Evolutionary conservation across 1,284 basidiomycete species (phyloP).

Genomic region (Earliella scabrosa): DNA sequence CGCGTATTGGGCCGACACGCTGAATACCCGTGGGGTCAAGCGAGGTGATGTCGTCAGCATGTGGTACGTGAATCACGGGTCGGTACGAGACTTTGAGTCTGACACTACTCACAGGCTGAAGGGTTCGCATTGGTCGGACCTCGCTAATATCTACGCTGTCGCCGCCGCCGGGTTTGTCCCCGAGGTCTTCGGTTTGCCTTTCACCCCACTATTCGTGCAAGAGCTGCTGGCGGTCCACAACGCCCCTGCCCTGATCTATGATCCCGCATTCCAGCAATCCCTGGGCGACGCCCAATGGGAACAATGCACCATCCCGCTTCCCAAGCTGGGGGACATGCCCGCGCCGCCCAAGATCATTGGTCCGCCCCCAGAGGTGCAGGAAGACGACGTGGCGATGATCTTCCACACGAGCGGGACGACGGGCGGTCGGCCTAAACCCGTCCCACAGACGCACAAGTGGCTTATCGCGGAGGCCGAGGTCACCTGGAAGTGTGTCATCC

Average conservation of each 20-base stretch:
- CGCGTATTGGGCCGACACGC: slow-evolving; percentile 1
- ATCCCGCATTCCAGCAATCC: slow-evolving; percentile 24
- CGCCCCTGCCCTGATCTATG: slow-evolving; percentile 29
- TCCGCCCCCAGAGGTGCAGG: slow-evolving; percentile 4
- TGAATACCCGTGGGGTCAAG: slow-evolving; percentile 1
- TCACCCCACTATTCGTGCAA: slow-evolving; percentile 14
- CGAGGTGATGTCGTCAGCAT: slow-evolving; percentile 14
- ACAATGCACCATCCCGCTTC: slow-evolving; percentile 2
- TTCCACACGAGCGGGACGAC: slow-evolving; percentile 40
- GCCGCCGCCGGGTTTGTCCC: slow-evolving; percentile 34
- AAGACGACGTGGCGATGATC: slow-evolving; percentile 34
- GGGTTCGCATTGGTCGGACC: slow-evolving; percentile 29
- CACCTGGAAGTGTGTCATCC: slow-evolving; percentile 24
- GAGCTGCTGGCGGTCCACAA: slow-evolving; percentile 25
- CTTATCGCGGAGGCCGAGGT: slow-evolving; percentile 27
- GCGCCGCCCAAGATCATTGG: not conserved
- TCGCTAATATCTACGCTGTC: slow-evolving; percentile 33
- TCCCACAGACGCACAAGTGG: slow-evolving; percentile 34
- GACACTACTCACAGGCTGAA: slow-evolving; percentile 26
- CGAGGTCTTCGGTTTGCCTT: slow-evolving; percentile 31
- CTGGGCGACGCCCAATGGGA: slow-evolving; percentile 4
- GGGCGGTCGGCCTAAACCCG: slow-evolving; percentile 35
- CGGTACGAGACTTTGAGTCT: not conserved
- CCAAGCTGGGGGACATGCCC: slow-evolving; percentile 2
- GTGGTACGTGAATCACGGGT: slow-evolving; percentile 6